A percentile compares a stretch with the other conserved stretches of the same genome.
Conservation (phyloP, 106 monocot species). For the Amphibolis antarctica region DNA sequence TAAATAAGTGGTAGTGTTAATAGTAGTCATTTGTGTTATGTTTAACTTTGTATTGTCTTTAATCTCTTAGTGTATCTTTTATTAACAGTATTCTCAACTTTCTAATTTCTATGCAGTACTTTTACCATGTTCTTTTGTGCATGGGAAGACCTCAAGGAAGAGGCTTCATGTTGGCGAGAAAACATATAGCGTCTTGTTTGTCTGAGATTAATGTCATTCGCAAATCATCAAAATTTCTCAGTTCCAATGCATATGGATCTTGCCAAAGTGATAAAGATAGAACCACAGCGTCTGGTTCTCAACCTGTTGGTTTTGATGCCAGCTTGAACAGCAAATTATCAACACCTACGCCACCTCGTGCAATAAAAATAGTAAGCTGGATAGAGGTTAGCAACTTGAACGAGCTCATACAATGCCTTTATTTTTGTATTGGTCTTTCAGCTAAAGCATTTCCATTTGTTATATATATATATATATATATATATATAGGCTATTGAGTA, state of each 20-base stretch:
- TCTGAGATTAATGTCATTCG: constrained; percentile 50
- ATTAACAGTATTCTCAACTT: constrained; percentile 5
- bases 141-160: constrained; percentile 82
- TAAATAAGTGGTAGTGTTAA: too few relatives aligned
- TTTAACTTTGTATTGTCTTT: too few relatives aligned
- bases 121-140: constrained; percentile 56
- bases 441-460: neutral
- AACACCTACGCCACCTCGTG: constrained; percentile 84
- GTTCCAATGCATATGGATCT: constrained; percentile 29
- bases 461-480: too few relatives aligned
- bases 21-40: too few relatives aligned
- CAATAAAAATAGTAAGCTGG: constrained; percentile 74
- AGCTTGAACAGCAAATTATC: constrained; percentile 59
- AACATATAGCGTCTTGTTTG: constrained; percentile 66
- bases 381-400: constrained; percentile 36
- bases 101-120: constrained; percentile 49
- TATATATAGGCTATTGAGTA: constrained; percentile 52
- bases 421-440: neutral
- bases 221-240: constrained; percentile 58
- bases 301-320: constrained; percentile 88
- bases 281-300: constrained; percentile 85
- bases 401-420: neutral
- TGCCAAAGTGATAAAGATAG: constrained; percentile 19
- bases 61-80: too few relatives aligned
- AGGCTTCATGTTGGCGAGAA: constrained; percentile 78